Percentiles rank a stretch among this genome's conserved stretches.
Evolutionary conservation across 176 grass and related monocot species (phyloP).

Genomic region (Eremochloa ophiuroides): DNA sequence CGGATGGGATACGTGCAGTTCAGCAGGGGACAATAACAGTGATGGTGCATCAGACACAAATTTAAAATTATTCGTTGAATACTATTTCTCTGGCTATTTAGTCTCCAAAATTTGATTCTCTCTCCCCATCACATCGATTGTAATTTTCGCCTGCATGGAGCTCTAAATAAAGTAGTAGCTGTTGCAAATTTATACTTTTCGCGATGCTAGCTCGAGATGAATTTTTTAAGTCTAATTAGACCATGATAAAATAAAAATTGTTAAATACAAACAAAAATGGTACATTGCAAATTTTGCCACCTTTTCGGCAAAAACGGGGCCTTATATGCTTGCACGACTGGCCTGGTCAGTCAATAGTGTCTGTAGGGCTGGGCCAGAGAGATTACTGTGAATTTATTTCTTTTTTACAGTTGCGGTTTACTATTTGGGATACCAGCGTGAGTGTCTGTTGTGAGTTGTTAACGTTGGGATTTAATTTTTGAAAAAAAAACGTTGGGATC

Average conservation of each 20-base stretch:
- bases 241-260: too few species aligned
- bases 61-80: not conserved
- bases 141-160: too few species aligned
- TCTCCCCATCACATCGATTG: too few species aligned
- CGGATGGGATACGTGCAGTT: not conserved
- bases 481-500: not conserved
- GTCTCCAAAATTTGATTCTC: too few species aligned
- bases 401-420: constrained; percentile 24
- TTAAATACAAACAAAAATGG: too few species aligned
- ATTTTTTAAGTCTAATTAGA: too few species aligned
- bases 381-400: not conserved
- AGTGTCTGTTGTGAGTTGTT: not conserved
- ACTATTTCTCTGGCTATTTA: not conserved
- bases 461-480: not conserved
- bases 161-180: too few species aligned
- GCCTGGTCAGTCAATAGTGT: not conserved
- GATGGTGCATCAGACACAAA: constrained; percentile 5
- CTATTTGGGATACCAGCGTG: not conserved
- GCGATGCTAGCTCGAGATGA: too few species aligned
- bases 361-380: not conserved
- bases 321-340: not conserved
- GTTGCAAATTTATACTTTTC: too few species aligned
- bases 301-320: too few species aligned
- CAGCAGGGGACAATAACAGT: not conserved
- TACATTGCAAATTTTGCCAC: too few species aligned